Evolutionary conservation across 176 grass and related monocot species (phyloP).

Genomic region (Coix lacrymajobi): DNA sequence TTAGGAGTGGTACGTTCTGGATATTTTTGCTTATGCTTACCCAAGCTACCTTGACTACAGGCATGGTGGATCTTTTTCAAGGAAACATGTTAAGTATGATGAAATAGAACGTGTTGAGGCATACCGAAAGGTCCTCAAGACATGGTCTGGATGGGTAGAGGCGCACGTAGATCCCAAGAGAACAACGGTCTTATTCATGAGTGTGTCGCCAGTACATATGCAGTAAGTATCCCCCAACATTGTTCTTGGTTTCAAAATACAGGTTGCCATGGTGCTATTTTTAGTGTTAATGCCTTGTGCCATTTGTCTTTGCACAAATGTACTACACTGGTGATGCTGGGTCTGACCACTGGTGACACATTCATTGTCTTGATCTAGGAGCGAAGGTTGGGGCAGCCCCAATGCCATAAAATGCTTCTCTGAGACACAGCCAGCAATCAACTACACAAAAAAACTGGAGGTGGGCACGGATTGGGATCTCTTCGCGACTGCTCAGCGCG

Average conservation of each 20-base stretch:
- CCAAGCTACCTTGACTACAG: conserved; percentile 33
- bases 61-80: conserved; percentile 54
- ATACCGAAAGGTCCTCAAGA: conserved; percentile 61
- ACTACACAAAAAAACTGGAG: conserved; percentile 48
- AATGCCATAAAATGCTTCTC: conserved; percentile 84
- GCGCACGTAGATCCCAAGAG: conserved; percentile 62
- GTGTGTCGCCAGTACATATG: conserved; percentile 79
- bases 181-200: conserved; percentile 82
- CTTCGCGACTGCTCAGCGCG: conserved; percentile 38
- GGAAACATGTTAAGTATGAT: conserved; percentile 52
- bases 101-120: conserved; percentile 58
- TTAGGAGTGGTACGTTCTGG: neutral
- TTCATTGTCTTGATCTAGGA: conserved; percentile 45
- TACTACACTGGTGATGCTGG: neutral
- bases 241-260: neutral
- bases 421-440: conserved; percentile 64
- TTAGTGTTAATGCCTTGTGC: neutral
- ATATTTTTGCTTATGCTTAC: neutral
- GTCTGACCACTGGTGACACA: neutral
- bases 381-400: conserved; percentile 68
- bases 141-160: conserved; percentile 86
- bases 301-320: neutral
- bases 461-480: conserved; percentile 89
- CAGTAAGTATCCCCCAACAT: conserved; percentile 34
- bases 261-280: neutral